Percentiles rank a stretch among this genome's conserved stretches.
phyloP scores from a whole-genome alignment of 176 grass and related monocot species.

The Musa acuminata region DNA sequence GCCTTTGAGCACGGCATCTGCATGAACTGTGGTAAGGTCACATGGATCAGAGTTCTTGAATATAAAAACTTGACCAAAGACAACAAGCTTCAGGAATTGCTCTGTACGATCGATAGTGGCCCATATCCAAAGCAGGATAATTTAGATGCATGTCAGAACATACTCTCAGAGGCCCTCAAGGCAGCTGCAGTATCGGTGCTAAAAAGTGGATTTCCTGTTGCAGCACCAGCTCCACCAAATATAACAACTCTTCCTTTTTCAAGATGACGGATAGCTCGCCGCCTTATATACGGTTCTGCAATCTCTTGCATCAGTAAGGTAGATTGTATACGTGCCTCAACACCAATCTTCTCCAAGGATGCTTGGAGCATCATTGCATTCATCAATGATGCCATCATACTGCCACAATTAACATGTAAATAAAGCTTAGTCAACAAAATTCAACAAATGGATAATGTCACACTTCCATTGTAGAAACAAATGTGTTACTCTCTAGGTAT shows the following conservation, averaged over 20 bases:
- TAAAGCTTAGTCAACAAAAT: background rate
- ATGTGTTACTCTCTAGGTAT: background rate
- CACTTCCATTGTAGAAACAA: background rate
- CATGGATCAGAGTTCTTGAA: background rate
- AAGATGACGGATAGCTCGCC: conserved; percentile 10
- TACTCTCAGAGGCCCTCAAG: conserved; percentile 4
- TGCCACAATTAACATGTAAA: background rate
- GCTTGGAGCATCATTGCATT: conserved; percentile 13
- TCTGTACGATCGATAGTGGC: background rate
- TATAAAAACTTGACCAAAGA: background rate
- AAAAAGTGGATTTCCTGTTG: conserved; percentile 17
- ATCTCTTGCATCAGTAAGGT: conserved; percentile 15
- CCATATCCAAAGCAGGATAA: background rate
- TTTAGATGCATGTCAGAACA: background rate
- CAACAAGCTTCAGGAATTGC: background rate
- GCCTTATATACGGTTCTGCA: conserved; percentile 10
- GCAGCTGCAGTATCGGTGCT: conserved; percentile 10
- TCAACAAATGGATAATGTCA: background rate
- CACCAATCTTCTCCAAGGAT: conserved; percentile 13
- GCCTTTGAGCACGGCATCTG: conserved; percentile 6
- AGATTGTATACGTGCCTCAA: conserved; percentile 1
- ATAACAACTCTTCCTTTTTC: conserved; percentile 14
- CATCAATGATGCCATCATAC: conserved; percentile 7
- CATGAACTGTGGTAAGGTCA: conserved; percentile 1
- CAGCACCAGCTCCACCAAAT: conserved; percentile 9